Percentiles rank a stretch among this genome's conserved stretches.
phyloP scores from a whole-genome alignment of 2,329 filamentous ascomycete species.

The Arthroderma sp. region DNA sequence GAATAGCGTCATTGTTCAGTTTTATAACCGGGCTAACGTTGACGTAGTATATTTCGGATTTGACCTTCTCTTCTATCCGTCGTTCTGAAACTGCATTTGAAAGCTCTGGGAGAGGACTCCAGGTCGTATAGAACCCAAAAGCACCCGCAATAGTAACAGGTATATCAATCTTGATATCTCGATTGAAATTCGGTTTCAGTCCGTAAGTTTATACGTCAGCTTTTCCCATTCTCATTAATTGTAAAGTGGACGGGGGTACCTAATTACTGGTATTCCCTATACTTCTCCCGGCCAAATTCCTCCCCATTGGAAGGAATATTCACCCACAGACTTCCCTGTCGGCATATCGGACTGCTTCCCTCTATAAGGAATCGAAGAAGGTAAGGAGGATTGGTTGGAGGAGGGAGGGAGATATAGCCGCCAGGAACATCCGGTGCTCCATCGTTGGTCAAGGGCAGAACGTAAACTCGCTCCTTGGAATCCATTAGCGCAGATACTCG shows the following conservation, averaged over 20 bases:
- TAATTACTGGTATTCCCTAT: conserved; percentile 72
- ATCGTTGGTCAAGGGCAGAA: conserved; percentile 81
- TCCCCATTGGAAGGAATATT: conserved; percentile 73
- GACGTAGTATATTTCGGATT: conserved; percentile 75
- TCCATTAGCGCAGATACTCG: too few relatives aligned
- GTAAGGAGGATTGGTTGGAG: conserved; percentile 59
- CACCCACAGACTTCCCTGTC: conserved; percentile 88
- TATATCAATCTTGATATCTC: conserved; percentile 77
- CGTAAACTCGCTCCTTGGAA: conserved; percentile 46
- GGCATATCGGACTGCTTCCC: conserved; percentile 88
- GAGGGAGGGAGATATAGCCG: conserved; percentile 82
- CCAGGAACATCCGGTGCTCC: conserved; percentile 81
- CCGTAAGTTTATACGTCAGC: conserved; percentile 33
- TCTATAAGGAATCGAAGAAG: conserved; percentile 80
- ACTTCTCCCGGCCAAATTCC: conserved; percentile 63
- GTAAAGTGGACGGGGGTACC: neutral
- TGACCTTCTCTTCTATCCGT: conserved; percentile 22
- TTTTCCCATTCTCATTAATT: neutral
- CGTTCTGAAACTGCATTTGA: conserved; percentile 41
- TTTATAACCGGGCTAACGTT: conserved; percentile 75
- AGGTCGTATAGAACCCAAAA: conserved; percentile 90
- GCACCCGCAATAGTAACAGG: conserved; percentile 72
- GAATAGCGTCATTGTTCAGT: conserved; percentile 60
- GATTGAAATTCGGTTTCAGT: conserved; percentile 83
- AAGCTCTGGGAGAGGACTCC: conserved; percentile 71